Evolutionary conservation across 148 eudicot species (phyloP), one percentile per base, ranked within the genome.

Genomic region (Chenopodium formosanum): DNA sequence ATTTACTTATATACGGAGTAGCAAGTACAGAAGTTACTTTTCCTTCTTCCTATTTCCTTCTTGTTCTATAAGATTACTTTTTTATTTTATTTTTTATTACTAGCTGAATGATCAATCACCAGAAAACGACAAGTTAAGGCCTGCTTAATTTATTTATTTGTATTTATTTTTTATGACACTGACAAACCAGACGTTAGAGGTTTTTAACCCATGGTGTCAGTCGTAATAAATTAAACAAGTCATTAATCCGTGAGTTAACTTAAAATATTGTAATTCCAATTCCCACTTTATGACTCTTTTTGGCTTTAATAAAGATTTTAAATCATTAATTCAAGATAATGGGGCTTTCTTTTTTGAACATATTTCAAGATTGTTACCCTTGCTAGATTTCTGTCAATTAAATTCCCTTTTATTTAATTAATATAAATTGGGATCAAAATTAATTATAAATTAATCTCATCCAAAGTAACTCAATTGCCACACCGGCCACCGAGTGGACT

Each of bases 61-160:
- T 40, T 40, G 44, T 40, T 34, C 3, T 34, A 34, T 34, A 34
- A 34, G 37, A 34, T 34, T 34, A 34, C 44, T 37, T 37, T 37
- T 5, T 37, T 37, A 0, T 40, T 40, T 40, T 31, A 0, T 29
- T 29, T 52, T 23, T 23, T 23, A 23, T 23, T 60, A 19, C 85
- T 68, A 77, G 83, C 60, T 66, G 84, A 74, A 68, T 69, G 82
- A 81, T 80, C 86, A 83, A 37, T 83, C 86, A 83, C 76, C 86
- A 79, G 82, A 88, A 82, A 68, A 73, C 86, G 88, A 86, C 84
- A 85, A 81, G 70, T 9, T 11, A 31, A 8, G 80, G 73, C 58
- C 60, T 48, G 52, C 34, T 74, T 74, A n/a, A 23, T 66, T 66
- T 9, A 69, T 68, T 27, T 68, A 31, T 69, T 31, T 69, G 44